A percentile compares a stretch with the other conserved stretches of the same genome.
These are phyloP conservation scores for Evernia prunastri DNA, from an alignment of 495 filamentous ascomycete genomes.

Conservation along the genomic window DNA sequence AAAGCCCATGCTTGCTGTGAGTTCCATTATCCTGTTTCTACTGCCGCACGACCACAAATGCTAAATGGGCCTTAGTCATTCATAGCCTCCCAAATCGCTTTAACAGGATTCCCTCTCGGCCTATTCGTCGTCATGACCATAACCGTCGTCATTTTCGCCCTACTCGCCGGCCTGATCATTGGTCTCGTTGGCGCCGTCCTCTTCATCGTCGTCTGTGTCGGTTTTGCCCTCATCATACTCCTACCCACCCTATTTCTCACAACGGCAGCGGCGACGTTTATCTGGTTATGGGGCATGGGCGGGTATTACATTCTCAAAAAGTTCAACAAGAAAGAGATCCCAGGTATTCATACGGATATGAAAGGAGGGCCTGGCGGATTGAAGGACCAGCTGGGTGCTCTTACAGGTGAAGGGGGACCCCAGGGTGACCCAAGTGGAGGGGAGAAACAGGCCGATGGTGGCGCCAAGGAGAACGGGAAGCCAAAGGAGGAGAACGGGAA, in stretches of 20 bases:
- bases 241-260: conserved; percentile 58
- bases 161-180: conserved; percentile 46
- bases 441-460: conserved; percentile 1
- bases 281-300: conserved; percentile 59
- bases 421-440: conserved; percentile 12
- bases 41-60: not conserved
- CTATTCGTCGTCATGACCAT: conserved; percentile 56
- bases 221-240: conserved; percentile 56
- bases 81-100: conserved; percentile 47
- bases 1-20: conserved; percentile 27
- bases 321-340: conserved; percentile 33
- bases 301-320: conserved; percentile 50
- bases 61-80: conserved; percentile 34
- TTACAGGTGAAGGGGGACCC: conserved; percentile 10
- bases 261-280: conserved; percentile 44
- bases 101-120: conserved; percentile 52
- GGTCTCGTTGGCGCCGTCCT: conserved; percentile 42
- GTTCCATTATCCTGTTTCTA: not conserved
- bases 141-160: conserved; percentile 47
- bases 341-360: conserved; percentile 25
- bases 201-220: conserved; percentile 56
- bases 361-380: conserved; percentile 17
- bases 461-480: conserved; percentile 13
- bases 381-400: conserved; percentile 8
- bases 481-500: conserved; percentile 15